A percentile compares a stretch with the other conserved stretches of the same genome.
phyloP scores from a whole-genome alignment of 345 rosid species.

The Turnera subulata region DNA sequence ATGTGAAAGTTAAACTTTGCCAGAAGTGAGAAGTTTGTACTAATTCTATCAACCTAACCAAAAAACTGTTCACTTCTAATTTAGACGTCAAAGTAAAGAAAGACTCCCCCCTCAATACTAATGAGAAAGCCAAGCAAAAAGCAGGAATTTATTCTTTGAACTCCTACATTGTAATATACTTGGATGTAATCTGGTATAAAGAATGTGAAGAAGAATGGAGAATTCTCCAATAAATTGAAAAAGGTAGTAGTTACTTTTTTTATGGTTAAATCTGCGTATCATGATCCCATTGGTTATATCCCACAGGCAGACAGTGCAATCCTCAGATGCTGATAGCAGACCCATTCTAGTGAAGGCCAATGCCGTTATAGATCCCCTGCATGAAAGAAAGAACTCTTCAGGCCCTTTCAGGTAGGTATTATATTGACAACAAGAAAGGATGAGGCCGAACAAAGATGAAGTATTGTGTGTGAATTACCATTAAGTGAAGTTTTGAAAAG shows the following conservation, averaged over 20 bases:
- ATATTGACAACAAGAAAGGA: no score
- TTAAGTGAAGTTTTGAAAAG: no score
- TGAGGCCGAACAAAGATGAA: no score
- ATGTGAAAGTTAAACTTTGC: slow-evolving; percentile 7
- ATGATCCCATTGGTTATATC: slow-evolving; percentile 24
- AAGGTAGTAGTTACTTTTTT: slow-evolving; percentile 33
- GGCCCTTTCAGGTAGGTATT: background rate
- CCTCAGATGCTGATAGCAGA: slow-evolving; percentile 51
- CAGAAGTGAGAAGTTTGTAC: background rate
- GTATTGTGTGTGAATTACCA: no score
- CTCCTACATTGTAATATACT: background rate
- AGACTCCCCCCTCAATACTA: background rate
- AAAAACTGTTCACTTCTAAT: background rate
- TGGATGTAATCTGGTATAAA: background rate
- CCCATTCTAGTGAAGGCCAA: slow-evolving; percentile 31
- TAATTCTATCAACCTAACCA: no score
- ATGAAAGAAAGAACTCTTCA: slow-evolving; percentile 5
- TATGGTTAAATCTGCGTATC: slow-evolving; percentile 32
- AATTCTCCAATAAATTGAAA: background rate
- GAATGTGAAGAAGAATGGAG: background rate
- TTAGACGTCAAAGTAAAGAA: background rate
- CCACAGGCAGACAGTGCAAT: slow-evolving; percentile 49
- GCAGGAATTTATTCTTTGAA: background rate
- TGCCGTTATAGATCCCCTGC: slow-evolving; percentile 48
- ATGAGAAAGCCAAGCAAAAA: background rate